Base-by-base conservation (phyloP, 1,284 basidiomycete species). In the Naganishia liquefaciens region DNA sequence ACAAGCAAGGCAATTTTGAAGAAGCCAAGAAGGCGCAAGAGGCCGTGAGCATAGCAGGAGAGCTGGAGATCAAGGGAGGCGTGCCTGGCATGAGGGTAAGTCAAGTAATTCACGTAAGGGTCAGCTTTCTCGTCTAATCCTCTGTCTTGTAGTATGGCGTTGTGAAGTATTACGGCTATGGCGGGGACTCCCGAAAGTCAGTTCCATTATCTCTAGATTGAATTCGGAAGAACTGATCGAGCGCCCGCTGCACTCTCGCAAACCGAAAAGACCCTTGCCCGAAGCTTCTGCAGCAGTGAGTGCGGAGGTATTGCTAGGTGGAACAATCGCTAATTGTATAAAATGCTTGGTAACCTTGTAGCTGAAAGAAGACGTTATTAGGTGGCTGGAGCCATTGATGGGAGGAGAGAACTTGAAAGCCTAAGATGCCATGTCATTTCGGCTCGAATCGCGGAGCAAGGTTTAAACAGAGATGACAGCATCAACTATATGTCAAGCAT, bases 1-100 rank as follows among this genome's bases (percentile, higher is more conserved):
- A 64, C 55, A 49, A 64, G 46, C 51, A 51, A 28, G 64, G 68
- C 5, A 64, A 66, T n/a, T 46, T 68, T 5, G 67, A 67, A 23
- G 63, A 66, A 30, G 68, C 70, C 0, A 62, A 55, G 44, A 65
- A 66, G 57, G 65, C 65, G 7, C 70, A 71, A 46, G 63, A 53
- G n/a, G 70, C 54, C 19, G 21, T 69, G 13, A 69, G 62, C 30
- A 21, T 62, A 19, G 70, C 70, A 5, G 70, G 67, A 4, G 63
- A 65, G 47, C 44, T 71, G 43, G 70, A 71, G 57, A 54, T 68
- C 40, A 65, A 68, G 53, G 70, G 68, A 1, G 68, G 68, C 9
- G 64, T 71, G 33, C 68, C 64, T 44, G 68, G 66, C 11, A 70
- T 68, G 68, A 65, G 69, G 62, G 69, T 70, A 33, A 68, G 69